These are phyloP conservation scores for Leptographium wingfieldii DNA, from an alignment of 2,329 filamentous ascomycete genomes.

Conservation along the genomic window DNA sequence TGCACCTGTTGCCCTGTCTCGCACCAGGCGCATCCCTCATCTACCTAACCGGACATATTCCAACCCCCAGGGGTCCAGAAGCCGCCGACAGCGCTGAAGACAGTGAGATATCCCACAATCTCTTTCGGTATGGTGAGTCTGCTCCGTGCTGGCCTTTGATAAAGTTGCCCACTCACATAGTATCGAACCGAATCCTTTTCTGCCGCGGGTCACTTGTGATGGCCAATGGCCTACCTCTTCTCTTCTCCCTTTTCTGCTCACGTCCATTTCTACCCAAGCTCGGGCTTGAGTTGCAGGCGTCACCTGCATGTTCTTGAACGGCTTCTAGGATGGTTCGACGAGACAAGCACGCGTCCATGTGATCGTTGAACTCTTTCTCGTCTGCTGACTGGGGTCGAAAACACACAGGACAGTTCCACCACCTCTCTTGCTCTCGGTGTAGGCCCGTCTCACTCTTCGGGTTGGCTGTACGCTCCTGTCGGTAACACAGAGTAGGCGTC, in stretches of 20 bases:
- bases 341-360: constrained; percentile 87
- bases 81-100: too few relatives aligned
- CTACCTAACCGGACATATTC: too few relatives aligned
- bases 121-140: too few relatives aligned
- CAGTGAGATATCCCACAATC: too few relatives aligned
- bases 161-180: background rate
- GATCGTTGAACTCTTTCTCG: constrained; percentile 72
- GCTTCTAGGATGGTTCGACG: constrained; percentile 74
- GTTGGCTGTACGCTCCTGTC: background rate
- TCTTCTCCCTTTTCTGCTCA: constrained; percentile 22
- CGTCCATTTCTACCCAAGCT: constrained; percentile 26
- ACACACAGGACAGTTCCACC: constrained; percentile 87
- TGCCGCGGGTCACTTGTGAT: constrained; percentile 29
- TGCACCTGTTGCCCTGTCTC: too few relatives aligned
- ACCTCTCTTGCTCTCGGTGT: constrained; percentile 21
- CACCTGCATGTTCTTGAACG: constrained; percentile 39
- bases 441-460: background rate
- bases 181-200: constrained; percentile 39
- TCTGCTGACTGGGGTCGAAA: constrained; percentile 59
- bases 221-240: constrained; percentile 20
- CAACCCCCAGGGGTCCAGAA: too few relatives aligned
- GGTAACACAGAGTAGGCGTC: too few relatives aligned
- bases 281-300: constrained; percentile 8
- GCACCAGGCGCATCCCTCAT: too few relatives aligned
- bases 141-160: background rate